Base-by-base conservation (phyloP, 1,139 yeast species). In the Nakaseomyces kungkrabaensis region DNA sequence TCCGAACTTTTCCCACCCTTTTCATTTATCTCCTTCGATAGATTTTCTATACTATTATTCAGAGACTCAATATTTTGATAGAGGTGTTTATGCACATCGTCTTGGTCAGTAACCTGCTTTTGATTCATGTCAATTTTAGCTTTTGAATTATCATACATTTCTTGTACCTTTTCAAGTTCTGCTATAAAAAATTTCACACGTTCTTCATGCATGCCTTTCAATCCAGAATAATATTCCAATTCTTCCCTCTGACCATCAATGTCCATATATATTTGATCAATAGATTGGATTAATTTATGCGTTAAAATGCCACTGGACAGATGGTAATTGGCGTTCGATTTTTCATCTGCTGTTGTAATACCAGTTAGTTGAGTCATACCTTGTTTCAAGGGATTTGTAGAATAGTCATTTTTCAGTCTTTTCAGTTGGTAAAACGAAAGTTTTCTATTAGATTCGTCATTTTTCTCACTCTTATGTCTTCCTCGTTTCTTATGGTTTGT, bases 331-430 rank as follows among this genome's bases (percentile, higher is more conserved):
- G 62, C 61, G 50, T 57, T 59, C 6, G 54, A 48, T 38, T 66
- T 63, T 13, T 66, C 62, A 49, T 68, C 70, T 33, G 67, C 63
- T 43, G 68, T 67, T 4, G 77, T 70, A 3, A 84, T 81, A 2
- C 92, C 90, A 11, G 80, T 76, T 48, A 82, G 66, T 48, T 71
- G 72, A 48, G 77, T 76, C 63, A 73, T 78, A 54, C 76, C 79
- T 59, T 74, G 79, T 55, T 76, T 82, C 56, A 80, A 69, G 1
- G 87, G 88, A 58, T 82, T 84, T 26, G 82, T 73, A 11, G 82
- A 74, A 60, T 82, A 83, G 51, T 84, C 85, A 68, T 81, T 81
- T 56, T 81, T 78, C 48, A 84, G 68, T 54, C 95, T 72, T 64
- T 85, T 85, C 32, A 72, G 64, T 48, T 81, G 79, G 59, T 86